Conservation (phyloP, 352 stramenopile genomes). For the Pythium apleroticum region DNA sequence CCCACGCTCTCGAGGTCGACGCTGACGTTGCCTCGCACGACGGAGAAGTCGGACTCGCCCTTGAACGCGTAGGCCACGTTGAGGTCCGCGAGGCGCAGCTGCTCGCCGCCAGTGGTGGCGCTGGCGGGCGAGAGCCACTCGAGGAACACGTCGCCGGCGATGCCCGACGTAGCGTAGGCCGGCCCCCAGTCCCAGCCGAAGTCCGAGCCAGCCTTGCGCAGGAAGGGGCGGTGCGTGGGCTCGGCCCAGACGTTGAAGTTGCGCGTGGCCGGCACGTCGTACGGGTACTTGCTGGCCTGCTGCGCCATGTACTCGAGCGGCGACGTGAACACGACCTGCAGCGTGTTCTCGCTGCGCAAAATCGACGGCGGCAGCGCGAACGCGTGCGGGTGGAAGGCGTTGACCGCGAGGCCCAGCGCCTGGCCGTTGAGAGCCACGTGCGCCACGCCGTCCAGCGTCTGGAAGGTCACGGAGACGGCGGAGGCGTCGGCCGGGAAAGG, state of each 20-base stretch:
- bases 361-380: slow-evolving; percentile 37
- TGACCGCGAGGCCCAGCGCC: slow-evolving; percentile 43
- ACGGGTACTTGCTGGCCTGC: slow-evolving; percentile 64
- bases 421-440: slow-evolving; percentile 65
- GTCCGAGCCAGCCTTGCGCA: slow-evolving; percentile 83
- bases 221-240: slow-evolving; percentile 71
- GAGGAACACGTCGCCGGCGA: slow-evolving; percentile 53
- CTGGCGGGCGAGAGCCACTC: slow-evolving; percentile 31
- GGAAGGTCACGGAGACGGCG: slow-evolving; percentile 45
- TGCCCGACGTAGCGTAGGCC: slow-evolving; percentile 62
- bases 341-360: slow-evolving; percentile 38
- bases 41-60: slow-evolving; percentile 29
- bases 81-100: slow-evolving; percentile 26
- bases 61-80: slow-evolving; percentile 49
- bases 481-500: slow-evolving; percentile 18
- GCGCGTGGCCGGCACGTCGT: slow-evolving; percentile 67
- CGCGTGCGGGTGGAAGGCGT: slow-evolving; percentile 66
- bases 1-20: slow-evolving; percentile 33
- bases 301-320: slow-evolving; percentile 50
- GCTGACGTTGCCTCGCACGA: slow-evolving; percentile 41
- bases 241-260: slow-evolving; percentile 85
- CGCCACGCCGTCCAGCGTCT: slow-evolving; percentile 70
- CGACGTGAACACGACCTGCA: slow-evolving; percentile 62
- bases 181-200: slow-evolving; percentile 90
- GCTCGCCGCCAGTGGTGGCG: slow-evolving; percentile 26